A percentile compares a stretch with the other conserved stretches of the same genome.
These are phyloP conservation scores for Penicillium herquei DNA, from an alignment of 495 filamentous ascomycete genomes.

Conservation along the genomic window DNA sequence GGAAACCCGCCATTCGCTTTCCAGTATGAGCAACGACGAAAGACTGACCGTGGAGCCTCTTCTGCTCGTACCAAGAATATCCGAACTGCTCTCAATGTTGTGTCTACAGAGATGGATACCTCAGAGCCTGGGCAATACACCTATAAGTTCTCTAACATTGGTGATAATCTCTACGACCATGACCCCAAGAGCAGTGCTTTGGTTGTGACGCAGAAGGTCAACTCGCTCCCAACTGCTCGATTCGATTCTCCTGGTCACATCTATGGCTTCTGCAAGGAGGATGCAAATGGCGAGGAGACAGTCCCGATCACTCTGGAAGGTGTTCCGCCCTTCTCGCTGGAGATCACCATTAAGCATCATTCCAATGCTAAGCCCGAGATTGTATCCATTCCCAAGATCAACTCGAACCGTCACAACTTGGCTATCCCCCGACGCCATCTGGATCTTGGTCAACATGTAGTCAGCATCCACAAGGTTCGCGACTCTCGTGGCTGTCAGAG, in stretches of 20 bases:
- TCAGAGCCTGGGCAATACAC: conserved; percentile 74
- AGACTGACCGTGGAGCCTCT: conserved; percentile 58
- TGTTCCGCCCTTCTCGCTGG: conserved; percentile 82
- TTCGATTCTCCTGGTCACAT: conserved; percentile 89
- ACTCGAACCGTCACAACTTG: conserved; percentile 69
- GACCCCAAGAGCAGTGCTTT: conserved; percentile 59
- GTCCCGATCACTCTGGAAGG: conserved; percentile 84
- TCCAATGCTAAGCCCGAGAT: conserved; percentile 74
- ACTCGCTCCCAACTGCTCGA: conserved; percentile 71
- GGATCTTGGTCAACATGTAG: conserved; percentile 77
- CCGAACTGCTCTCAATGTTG: conserved; percentile 66
- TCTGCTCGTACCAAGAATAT: conserved; percentile 63
- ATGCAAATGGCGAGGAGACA: conserved; percentile 73
- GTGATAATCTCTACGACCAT: conserved; percentile 80
- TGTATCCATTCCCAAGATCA: conserved; percentile 73
- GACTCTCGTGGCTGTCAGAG: conserved; percentile 82
- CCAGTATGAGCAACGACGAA: conserved; percentile 74
- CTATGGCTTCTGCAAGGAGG: conserved; percentile 89
- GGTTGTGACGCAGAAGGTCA: conserved; percentile 76
- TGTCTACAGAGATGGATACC: conserved; percentile 81
- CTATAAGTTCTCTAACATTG: conserved; percentile 78
- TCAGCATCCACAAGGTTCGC: conserved; percentile 83
- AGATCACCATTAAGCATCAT: conserved; percentile 89
- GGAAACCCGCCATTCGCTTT: conserved; percentile 83
- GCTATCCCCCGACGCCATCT: conserved; percentile 79